phyloP scores from a whole-genome alignment of 345 rosid genomes.

The Citrus sinensis region DVS_A1.0 CM039164.1:23125501-23126000 shows the following conservation, averaged over 20 bases:
- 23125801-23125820: neutral
- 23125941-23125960: neutral
- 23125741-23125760: slow-evolving; percentile 32
- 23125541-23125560: neutral
- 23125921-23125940: slow-evolving; percentile 6
- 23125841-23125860: neutral
- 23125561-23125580: neutral
- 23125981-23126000: slow-evolving; percentile 33
- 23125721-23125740: slow-evolving; percentile 97
- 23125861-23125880: neutral
- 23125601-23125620: slow-evolving; percentile 5
- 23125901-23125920: neutral
- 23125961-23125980: neutral
- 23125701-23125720: slow-evolving; percentile 98
- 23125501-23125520: neutral
- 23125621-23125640: slow-evolving; percentile 20
- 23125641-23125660: slow-evolving; percentile 45
- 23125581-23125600: neutral
- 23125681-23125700: slow-evolving; percentile 85
- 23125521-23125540: neutral
- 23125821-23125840: neutral
- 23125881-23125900: neutral
- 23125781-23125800: neutral
- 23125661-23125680: slow-evolving; percentile 95
- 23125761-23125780: neutral